phyloP scores from a whole-genome alignment of 192 early-diverging fungal species.

The Funneliformis geosporum region DNA sequence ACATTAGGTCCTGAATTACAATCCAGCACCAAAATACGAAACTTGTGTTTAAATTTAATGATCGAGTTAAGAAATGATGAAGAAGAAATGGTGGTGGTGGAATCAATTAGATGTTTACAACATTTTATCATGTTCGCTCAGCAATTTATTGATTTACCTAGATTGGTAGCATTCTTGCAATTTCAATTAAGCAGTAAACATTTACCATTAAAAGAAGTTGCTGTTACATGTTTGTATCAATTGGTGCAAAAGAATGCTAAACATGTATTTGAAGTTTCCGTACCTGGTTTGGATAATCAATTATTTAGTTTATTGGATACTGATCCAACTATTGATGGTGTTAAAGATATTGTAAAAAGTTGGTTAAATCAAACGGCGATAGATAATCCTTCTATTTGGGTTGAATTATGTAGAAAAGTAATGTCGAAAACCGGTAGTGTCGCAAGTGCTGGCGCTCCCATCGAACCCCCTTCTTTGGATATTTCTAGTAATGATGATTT shows the following conservation, averaged over 20 bases:
- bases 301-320: conserved; percentile 79
- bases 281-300: conserved; percentile 71
- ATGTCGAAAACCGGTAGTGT: conserved; percentile 64
- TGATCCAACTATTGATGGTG: conserved; percentile 61
- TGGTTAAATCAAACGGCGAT: conserved; percentile 61
- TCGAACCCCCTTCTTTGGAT: conserved; percentile 29
- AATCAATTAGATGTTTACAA: conserved; percentile 84
- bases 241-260: conserved; percentile 76
- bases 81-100: conserved; percentile 73
- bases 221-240: conserved; percentile 86
- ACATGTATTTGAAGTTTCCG: conserved; percentile 63
- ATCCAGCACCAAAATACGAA: conserved; percentile 67
- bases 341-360: conserved; percentile 62
- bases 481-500: conserved; percentile 43
- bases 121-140: conserved; percentile 91
- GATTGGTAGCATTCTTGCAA: conserved; percentile 76
- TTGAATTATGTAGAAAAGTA: conserved; percentile 78
- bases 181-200: conserved; percentile 63
- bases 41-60: conserved; percentile 77
- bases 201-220: conserved; percentile 67
- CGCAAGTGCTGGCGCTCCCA: conserved; percentile 35
- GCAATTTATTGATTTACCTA: conserved; percentile 64
- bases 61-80: conserved; percentile 78
- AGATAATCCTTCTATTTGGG: conserved; percentile 76
- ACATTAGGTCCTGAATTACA: conserved; percentile 92